phyloP scores from a whole-genome alignment of 2,329 filamentous ascomycete genomes.

The Chaetomiaceae sp. region DNA sequence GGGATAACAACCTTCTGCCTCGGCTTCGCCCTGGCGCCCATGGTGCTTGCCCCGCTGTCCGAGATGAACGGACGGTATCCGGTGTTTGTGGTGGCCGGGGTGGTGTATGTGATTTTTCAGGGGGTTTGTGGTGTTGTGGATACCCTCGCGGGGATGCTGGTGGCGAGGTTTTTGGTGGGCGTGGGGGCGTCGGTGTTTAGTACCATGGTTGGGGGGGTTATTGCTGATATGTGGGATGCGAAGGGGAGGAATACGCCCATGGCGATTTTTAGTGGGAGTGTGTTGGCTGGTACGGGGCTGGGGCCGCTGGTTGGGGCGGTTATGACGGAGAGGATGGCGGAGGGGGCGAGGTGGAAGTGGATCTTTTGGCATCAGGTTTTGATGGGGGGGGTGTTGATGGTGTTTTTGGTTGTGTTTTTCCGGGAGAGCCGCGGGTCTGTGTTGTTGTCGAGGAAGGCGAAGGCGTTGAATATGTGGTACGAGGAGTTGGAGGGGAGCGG shows the following conservation, averaged over 20 bases:
- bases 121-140: conserved; percentile 68
- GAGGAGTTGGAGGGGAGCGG: conserved; percentile 64
- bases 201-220: conserved; percentile 88
- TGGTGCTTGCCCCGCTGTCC: conserved; percentile 81
- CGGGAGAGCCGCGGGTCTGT: conserved; percentile 80
- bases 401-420: conserved; percentile 64
- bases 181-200: conserved; percentile 75
- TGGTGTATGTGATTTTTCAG: conserved; percentile 67
- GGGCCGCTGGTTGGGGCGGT: conserved; percentile 70
- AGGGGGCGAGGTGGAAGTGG: conserved; percentile 63
- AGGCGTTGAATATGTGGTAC: conserved; percentile 72
- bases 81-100: conserved; percentile 70
- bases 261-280: conserved; percentile 78
- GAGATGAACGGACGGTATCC: conserved; percentile 85
- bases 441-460: conserved; percentile 70
- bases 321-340: conserved; percentile 57
- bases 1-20: conserved; percentile 78
- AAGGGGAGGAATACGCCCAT: conserved; percentile 81
- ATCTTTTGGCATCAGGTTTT: conserved; percentile 85
- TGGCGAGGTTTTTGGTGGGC: conserved; percentile 71
- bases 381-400: conserved; percentile 56
- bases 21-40: conserved; percentile 78
- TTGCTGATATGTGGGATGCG: conserved; percentile 78
- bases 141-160: conserved; percentile 66
- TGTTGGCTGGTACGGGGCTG: conserved; percentile 72